phyloP scores from a whole-genome alignment of 2,329 filamentous ascomycete genomes.

The Fusarium hostae region DNA sequence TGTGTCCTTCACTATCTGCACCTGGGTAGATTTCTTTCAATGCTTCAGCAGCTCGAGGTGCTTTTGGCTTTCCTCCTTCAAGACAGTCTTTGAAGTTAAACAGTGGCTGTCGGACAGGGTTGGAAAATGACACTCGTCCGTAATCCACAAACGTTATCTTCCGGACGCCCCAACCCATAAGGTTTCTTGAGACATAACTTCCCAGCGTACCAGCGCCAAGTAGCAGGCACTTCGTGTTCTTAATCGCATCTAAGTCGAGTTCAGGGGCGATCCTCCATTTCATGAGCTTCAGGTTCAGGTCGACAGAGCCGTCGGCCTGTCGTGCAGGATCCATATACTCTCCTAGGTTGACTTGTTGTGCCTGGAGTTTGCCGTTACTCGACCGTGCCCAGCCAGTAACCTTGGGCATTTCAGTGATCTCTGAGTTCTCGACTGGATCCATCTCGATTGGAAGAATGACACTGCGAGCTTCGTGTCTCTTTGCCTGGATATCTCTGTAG shows the following conservation, averaged over 20 bases:
- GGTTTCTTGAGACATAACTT: slow-evolving; percentile 89
- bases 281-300: slow-evolving; percentile 97
- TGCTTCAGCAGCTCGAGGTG: slow-evolving; percentile 80
- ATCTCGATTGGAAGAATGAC: slow-evolving; percentile 77
- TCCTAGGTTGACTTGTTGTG: slow-evolving; percentile 82
- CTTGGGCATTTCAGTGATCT: slow-evolving; percentile 75
- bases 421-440: slow-evolving; percentile 58
- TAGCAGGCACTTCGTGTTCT: slow-evolving; percentile 87
- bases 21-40: slow-evolving; percentile 90
- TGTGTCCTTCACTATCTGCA: slow-evolving; percentile 82
- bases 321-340: slow-evolving; percentile 93
- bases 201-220: slow-evolving; percentile 93
- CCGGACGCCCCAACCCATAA: slow-evolving; percentile 95
- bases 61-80: slow-evolving; percentile 86
- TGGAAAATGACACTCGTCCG: slow-evolving; percentile 92
- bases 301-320: slow-evolving; percentile 92
- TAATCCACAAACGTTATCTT: slow-evolving; percentile 98
- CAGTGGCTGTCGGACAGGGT: slow-evolving; percentile 92
- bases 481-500: slow-evolving; percentile 84
- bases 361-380: slow-evolving; percentile 78
- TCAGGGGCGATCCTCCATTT: slow-evolving; percentile 96
- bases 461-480: slow-evolving; percentile 83
- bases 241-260: slow-evolving; percentile 88
- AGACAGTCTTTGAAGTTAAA: slow-evolving; percentile 92
- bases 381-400: slow-evolving; percentile 96